Evolutionary conservation across 768 basidiomycete species (phyloP), one percentile per base, ranked within the genome.

Genomic region (Mycena epipterygia): DNA sequence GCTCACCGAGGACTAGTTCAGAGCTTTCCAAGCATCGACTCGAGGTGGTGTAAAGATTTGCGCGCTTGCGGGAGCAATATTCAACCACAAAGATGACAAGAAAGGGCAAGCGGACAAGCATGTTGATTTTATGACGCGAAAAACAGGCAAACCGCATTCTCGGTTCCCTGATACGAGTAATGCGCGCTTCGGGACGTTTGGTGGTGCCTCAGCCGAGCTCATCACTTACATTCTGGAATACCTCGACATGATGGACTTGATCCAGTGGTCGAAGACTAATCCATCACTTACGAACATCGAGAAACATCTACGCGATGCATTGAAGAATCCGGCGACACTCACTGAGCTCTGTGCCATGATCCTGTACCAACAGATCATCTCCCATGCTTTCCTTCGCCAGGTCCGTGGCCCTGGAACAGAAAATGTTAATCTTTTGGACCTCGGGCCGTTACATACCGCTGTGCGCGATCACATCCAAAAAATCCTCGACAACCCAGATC

Each of bases 61-160:
- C 1, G 49, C 51, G 3, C 68, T 75, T 6, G 62, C 74, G 0
- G 78, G 78, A 2, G 66, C 62, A 0, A 46, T 79, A 14, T 75
- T 78, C 56, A 64, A 70, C 25, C 58, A 79, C 66, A 77, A 76
- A 66, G 74, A 76, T 21, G 68, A 78, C 57, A 79, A 76, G 52
- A 77, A 76, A 51, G 78, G 78, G 55, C 67, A 72, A 30, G 63
- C n/a, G 2, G 51, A 64, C 51, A 39, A 30, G 7, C 60, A 64
- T 19, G n/a, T 56, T 23, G 55, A 56, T 37, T 56, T 56, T 33
- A 56, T 56, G 55, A 56, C 51, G n/a, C 35, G 33, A 8, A 39
- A 30, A 56, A 8, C 25, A 8, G 35, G 55, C 32, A 56, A 35
- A 16, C 55, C 7, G 21, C 55, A 56, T n/a, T n/a, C 16, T 3